These are phyloP conservation scores for Ceraceosorus bombacis DNA, from an alignment of 1,284 basidiomycete genomes.

Conservation along the genomic window DNA sequence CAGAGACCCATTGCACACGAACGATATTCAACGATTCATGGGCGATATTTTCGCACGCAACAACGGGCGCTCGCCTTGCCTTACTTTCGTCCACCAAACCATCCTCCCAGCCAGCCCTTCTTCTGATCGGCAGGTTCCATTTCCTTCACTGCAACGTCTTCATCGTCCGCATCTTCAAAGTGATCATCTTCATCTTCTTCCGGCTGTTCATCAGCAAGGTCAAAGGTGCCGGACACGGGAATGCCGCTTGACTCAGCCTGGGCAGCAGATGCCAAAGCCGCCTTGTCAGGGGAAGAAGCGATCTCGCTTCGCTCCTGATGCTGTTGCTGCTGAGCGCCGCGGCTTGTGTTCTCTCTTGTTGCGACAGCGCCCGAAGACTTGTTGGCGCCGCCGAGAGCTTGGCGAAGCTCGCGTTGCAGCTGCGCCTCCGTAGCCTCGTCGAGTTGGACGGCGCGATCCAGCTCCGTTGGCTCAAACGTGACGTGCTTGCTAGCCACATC, in stretches of 20 bases:
- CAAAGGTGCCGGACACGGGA: neutral
- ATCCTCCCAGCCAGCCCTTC: slow-evolving; percentile 43
- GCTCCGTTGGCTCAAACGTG: slow-evolving; percentile 35
- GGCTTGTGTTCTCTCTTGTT: neutral
- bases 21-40: neutral
- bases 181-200: slow-evolving; percentile 1
- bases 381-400: neutral
- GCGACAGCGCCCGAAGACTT: neutral
- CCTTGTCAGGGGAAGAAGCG: slow-evolving; percentile 1
- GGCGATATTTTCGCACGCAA: neutral
- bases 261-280: slow-evolving; percentile 9
- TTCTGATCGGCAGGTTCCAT: slow-evolving; percentile 14
- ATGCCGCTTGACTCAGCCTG: slow-evolving; percentile 8
- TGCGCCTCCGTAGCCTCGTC: slow-evolving; percentile 22
- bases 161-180: neutral
- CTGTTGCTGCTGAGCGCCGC: neutral
- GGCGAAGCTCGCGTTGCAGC: slow-evolving; percentile 16
- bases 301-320: neutral
- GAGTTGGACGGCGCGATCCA: slow-evolving; percentile 23
- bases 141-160: slow-evolving; percentile 2
- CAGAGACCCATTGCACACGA: too few species aligned
- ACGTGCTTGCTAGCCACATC: slow-evolving; percentile 40
- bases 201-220: neutral
- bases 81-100: slow-evolving; percentile 21
- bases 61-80: neutral